Conservation (phyloP, 73 alveolate genomes). For the Durusdinium trenchii region DNA sequence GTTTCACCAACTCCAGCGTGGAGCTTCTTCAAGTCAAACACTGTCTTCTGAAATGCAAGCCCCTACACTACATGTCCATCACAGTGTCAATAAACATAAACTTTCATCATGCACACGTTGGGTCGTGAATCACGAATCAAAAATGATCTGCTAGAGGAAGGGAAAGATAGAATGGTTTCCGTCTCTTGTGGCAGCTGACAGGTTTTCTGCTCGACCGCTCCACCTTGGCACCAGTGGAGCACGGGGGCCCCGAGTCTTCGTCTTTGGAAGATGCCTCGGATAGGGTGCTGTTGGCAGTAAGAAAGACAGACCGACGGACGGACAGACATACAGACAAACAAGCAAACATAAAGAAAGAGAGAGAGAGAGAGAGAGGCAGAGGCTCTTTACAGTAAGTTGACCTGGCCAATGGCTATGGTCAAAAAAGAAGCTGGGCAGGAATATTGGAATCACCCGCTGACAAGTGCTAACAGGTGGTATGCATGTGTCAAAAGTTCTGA, state of each 20-base stretch:
- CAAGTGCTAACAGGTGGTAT: neutral
- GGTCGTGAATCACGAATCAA: neutral
- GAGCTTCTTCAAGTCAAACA: neutral
- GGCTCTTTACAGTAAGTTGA: neutral
- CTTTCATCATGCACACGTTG: too few species aligned
- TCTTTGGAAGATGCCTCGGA: slow-evolving; percentile 76
- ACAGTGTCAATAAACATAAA: neutral
- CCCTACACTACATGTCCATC: neutral
- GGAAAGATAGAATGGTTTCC: neutral
- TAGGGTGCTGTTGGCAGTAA: neutral
- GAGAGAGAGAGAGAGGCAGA: neutral
- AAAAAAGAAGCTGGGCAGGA: neutral
- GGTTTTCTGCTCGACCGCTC: neutral
- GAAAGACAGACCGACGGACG: neutral
- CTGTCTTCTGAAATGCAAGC: neutral
- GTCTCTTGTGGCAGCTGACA: neutral
- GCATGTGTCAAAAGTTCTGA: too few species aligned
- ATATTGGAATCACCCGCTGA: neutral
- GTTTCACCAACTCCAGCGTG: neutral
- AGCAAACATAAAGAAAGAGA: neutral
- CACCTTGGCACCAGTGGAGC: slow-evolving; percentile 52
- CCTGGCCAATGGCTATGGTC: neutral
- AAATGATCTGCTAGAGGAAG: neutral
- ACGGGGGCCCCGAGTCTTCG: slow-evolving; percentile 37
- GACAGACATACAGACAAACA: neutral